These are phyloP conservation scores for Xerocomellus chrysenteron DNA, from an alignment of 768 basidiomycete species.

Conservation along the genomic window DNA sequence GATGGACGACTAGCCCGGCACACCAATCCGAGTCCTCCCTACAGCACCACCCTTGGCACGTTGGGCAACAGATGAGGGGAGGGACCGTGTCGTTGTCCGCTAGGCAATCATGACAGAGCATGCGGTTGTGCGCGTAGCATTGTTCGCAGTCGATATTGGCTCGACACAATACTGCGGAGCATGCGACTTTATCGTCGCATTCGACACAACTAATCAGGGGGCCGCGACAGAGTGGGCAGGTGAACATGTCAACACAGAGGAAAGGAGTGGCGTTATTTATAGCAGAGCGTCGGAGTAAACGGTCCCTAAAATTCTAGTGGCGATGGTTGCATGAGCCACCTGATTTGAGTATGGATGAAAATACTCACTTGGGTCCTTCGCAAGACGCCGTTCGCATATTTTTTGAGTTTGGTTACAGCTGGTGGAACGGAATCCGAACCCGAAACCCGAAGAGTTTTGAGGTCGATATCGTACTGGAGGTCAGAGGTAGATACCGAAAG, in stretches of 20 bases:
- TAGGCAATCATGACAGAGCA: slow-evolving; percentile 9
- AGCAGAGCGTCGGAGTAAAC: not conserved
- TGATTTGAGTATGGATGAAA: not conserved
- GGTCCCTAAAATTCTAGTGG: slow-evolving; percentile 11
- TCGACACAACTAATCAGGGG: slow-evolving; percentile 3
- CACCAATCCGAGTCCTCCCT: slow-evolving; percentile 17
- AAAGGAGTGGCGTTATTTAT: slow-evolving; percentile 2
- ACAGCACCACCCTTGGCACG: slow-evolving; percentile 11
- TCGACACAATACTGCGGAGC: not conserved
- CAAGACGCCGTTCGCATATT: slow-evolving; percentile 6
- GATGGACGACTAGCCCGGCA: slow-evolving; percentile 8
- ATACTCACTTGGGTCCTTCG: slow-evolving; percentile 4
- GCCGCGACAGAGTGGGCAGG: slow-evolving; percentile 8
- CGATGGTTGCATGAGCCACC: not conserved
- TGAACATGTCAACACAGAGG: slow-evolving; percentile 8
- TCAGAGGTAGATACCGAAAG: slow-evolving; percentile 4
- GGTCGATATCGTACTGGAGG: slow-evolving; percentile 7
- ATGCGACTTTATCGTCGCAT: slow-evolving; percentile 11
- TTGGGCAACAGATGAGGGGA: slow-evolving; percentile 7
- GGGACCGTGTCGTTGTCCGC: not conserved
- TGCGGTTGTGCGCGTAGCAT: slow-evolving; percentile 3
- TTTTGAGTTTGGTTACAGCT: slow-evolving; percentile 2
- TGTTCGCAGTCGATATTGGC: not conserved
- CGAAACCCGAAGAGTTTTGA: not conserved
- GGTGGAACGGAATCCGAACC: not conserved